A percentile compares a stretch with the other conserved stretches of the same genome.
Evolutionary conservation across 169 alveolate species (phyloP).

Genomic region (Eimeria praecox): DNA sequence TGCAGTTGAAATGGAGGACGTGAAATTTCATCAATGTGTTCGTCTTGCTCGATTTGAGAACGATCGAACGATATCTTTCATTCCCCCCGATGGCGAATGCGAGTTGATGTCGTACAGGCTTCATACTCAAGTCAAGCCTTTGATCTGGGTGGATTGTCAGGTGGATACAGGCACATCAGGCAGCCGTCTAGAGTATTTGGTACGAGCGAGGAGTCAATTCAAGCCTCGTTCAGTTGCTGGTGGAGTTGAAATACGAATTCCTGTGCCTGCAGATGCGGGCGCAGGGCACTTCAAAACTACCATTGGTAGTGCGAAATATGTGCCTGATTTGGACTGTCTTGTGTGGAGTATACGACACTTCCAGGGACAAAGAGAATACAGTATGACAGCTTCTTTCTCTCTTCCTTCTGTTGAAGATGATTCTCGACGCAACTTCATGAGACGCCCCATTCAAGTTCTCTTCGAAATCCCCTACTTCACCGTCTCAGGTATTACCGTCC

Average conservation of each 20-base stretch:
- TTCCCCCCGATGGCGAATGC: slow-evolving; percentile 99
- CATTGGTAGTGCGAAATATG: slow-evolving; percentile 97
- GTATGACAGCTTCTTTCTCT: slow-evolving; percentile 98
- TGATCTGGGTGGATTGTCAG: slow-evolving; percentile 97
- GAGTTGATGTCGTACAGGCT: slow-evolving; percentile 99
- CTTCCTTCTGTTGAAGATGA: slow-evolving; percentile 97
- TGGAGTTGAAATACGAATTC: slow-evolving; percentile 97
- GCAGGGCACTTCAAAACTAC: slow-evolving; percentile 94
- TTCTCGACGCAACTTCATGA: slow-evolving; percentile 93
- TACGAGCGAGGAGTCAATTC: slow-evolving; percentile 91
- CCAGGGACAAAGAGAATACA: slow-evolving; percentile 99
- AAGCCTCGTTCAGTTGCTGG: slow-evolving; percentile 96
- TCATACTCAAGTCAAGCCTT: slow-evolving; percentile 97
- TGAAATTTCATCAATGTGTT: slow-evolving; percentile 98
- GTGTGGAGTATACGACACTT: slow-evolving; percentile 98
- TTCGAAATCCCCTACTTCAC: slow-evolving; percentile 99
- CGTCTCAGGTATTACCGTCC: slow-evolving; percentile 97
- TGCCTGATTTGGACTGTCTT: slow-evolving; percentile 97
- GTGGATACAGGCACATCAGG: slow-evolving; percentile 93
- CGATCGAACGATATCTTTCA: slow-evolving; percentile 98
- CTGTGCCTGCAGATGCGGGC: slow-evolving; percentile 99
- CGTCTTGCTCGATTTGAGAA: slow-evolving; percentile 95
- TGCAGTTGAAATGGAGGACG: slow-evolving; percentile 98
- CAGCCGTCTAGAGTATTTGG: slow-evolving; percentile 96
- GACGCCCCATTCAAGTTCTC: slow-evolving; percentile 97